phyloP scores from a whole-genome alignment of 2,329 filamentous ascomycete species.

The Fusarium gaditjirri region DNA sequence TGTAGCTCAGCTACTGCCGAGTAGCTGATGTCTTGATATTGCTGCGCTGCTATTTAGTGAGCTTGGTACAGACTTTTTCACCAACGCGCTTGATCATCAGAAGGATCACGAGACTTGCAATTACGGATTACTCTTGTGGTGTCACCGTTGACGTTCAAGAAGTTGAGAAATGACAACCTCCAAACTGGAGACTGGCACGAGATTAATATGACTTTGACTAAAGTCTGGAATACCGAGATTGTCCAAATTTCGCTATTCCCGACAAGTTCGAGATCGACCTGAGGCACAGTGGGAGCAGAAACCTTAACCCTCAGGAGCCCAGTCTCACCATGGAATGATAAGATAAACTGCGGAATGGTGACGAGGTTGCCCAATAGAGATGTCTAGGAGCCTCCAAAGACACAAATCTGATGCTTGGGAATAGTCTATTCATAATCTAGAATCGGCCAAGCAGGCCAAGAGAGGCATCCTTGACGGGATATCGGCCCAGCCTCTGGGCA shows the following conservation, averaged over 20 bases:
- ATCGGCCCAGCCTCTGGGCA: constrained; percentile 24
- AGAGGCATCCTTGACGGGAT: constrained; percentile 12
- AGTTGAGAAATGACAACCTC: neutral
- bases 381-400: neutral
- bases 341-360: neutral
- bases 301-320: neutral
- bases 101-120: neutral
- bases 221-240: neutral
- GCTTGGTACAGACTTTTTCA: neutral
- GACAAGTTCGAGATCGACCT: neutral
- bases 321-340: neutral
- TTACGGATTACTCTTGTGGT: fast-evolving
- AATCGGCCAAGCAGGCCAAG: constrained; percentile 8
- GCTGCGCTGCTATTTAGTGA: neutral
- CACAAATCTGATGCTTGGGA: neutral
- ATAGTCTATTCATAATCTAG: neutral
- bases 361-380: neutral
- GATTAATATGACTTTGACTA: too few species aligned
- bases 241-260: neutral
- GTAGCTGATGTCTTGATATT: neutral
- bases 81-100: neutral
- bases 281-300: neutral
- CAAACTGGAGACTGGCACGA: neutral
- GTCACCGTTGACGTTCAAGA: neutral
- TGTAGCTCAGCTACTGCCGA: neutral